Evolutionary conservation across 2,329 filamentous ascomycete species (phyloP).

Genomic region (Nigrograna mackinnonii): DNA sequence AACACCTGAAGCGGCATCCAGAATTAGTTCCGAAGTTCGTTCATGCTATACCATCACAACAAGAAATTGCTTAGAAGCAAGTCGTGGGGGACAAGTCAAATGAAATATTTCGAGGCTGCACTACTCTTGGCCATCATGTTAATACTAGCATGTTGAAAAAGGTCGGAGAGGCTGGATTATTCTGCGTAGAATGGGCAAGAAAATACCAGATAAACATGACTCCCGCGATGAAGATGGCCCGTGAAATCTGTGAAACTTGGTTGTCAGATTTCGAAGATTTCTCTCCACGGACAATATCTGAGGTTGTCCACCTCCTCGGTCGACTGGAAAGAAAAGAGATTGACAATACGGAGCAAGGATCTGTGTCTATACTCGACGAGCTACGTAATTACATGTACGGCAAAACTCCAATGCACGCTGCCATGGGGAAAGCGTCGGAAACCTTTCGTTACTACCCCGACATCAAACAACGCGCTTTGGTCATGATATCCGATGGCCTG

Average conservation of each 20-base stretch:
- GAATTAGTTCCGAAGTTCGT: neutral
- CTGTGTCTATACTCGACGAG: neutral
- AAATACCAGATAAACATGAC: too few species aligned
- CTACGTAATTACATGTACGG: neutral
- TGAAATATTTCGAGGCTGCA: too few species aligned
- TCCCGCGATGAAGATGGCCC: neutral
- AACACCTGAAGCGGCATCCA: neutral
- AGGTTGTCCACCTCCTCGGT: neutral
- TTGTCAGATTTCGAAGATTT: neutral
- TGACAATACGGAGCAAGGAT: neutral
- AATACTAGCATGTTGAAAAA: too few species aligned
- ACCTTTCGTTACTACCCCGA: neutral
- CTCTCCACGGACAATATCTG: neutral
- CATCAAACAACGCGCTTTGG: neutral
- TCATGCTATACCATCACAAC: neutral
- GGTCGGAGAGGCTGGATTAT: too few species aligned
- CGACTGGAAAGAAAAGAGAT: neutral
- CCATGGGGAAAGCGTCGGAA: neutral
- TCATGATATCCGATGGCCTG: neutral
- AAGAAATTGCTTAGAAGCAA: too few species aligned
- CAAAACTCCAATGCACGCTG: neutral
- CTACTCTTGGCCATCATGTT: too few species aligned
- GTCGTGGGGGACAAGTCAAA: too few species aligned
- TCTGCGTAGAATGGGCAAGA: too few species aligned
- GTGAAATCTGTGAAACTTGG: neutral